Conservation (phyloP, 2,329 filamentous ascomycete species). For the Teratosphaeriaceae sp. region DNA sequence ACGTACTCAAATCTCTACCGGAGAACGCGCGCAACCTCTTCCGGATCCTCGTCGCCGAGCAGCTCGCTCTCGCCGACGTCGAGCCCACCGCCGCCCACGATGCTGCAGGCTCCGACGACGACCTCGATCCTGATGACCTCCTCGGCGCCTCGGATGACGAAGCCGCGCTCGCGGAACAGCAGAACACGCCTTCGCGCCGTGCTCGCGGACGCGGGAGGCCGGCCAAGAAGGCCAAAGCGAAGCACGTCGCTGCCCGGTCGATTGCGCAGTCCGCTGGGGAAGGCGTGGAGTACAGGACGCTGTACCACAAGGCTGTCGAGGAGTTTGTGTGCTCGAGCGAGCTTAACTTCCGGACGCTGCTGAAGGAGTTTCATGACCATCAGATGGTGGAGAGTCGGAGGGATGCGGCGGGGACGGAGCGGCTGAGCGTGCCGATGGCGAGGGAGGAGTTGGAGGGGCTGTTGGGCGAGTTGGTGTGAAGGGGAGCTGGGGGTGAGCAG, state of each 20-base stretch:
- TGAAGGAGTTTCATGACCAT: conserved; percentile 98
- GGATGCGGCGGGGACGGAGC: conserved; percentile 76
- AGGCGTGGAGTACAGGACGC: conserved; percentile 79
- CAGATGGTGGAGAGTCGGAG: conserved; percentile 91
- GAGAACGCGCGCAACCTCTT: conserved; percentile 90
- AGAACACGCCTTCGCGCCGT: conserved; percentile 22
- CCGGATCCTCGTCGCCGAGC: conserved; percentile 74
- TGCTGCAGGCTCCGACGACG: conserved; percentile 26
- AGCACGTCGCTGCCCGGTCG: conserved; percentile 2
- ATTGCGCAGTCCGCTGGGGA: conserved; percentile 22
- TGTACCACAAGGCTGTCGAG: conserved; percentile 94
- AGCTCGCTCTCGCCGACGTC: conserved; percentile 54
- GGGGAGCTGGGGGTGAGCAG: neutral
- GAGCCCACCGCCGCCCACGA: conserved; percentile 44
- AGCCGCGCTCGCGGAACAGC: conserved; percentile 21
- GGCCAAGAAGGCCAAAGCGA: conserved; percentile 13
- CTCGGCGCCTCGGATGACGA: conserved; percentile 24
- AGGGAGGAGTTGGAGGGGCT: conserved; percentile 85
- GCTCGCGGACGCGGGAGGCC: conserved; percentile 13
- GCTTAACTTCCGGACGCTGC: conserved; percentile 85
- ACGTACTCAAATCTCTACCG: conserved; percentile 81
- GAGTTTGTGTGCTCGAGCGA: conserved; percentile 97
- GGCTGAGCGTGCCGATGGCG: conserved; percentile 74
- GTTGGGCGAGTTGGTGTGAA: conserved; percentile 63
- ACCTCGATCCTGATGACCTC: conserved; percentile 16